These are phyloP conservation scores for Naematelia encephala DNA, from an alignment of 768 basidiomycete species.

Conservation along the genomic window DNA sequence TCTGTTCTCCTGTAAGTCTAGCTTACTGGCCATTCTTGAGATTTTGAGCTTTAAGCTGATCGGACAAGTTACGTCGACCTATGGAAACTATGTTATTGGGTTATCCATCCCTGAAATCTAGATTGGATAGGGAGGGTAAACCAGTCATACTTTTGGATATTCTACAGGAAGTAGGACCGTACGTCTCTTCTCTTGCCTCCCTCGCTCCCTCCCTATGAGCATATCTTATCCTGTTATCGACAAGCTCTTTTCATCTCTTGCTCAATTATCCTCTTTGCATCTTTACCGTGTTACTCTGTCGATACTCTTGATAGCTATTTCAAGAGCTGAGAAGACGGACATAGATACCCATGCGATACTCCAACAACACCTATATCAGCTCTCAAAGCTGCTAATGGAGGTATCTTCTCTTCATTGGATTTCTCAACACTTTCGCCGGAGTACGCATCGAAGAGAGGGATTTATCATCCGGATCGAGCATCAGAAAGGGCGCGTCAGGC, in stretches of 20 bases:
- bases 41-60: background rate
- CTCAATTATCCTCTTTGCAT: background rate
- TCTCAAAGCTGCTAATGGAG: slow-evolving; percentile 21
- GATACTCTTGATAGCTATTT: background rate
- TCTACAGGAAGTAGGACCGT: slow-evolving; percentile 45
- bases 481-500: slow-evolving; percentile 31
- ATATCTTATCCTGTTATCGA: too few species aligned
- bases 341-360: slow-evolving; percentile 33
- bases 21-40: background rate
- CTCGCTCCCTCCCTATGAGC: background rate
- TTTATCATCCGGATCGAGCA: slow-evolving; percentile 25
- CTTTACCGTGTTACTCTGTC: background rate
- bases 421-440: slow-evolving; percentile 34
- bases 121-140: slow-evolving; percentile 34
- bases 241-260: background rate
- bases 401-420: slow-evolving; percentile 43
- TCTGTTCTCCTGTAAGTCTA: slow-evolving; percentile 33
- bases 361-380: slow-evolving; percentile 23
- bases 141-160: slow-evolving; percentile 43
- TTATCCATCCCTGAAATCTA: slow-evolving; percentile 27
- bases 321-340: too few species aligned
- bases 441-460: slow-evolving; percentile 46
- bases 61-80: slow-evolving; percentile 34
- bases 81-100: slow-evolving; percentile 44
- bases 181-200: slow-evolving; percentile 1